Evolutionary conservation across 768 basidiomycete species (phyloP).

Genomic region (Thelephora aurantiotincta): DNA sequence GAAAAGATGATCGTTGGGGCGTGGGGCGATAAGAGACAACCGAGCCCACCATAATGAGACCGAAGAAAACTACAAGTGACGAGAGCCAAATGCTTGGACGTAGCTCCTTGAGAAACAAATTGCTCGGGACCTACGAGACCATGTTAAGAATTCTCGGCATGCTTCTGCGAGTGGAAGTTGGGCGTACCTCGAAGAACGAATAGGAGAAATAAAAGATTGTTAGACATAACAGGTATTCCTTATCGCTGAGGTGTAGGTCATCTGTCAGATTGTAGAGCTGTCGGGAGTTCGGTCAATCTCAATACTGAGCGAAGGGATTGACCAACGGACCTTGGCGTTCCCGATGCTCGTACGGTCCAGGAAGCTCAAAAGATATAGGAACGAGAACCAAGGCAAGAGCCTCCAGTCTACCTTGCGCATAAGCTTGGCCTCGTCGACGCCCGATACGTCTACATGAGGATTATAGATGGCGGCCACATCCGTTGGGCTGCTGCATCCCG

Average conservation of each 20-base stretch:
- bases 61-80: too few species aligned
- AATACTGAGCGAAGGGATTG: not conserved
- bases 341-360: conserved; percentile 43
- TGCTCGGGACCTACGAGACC: conserved; percentile 44
- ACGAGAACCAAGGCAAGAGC: conserved; percentile 58
- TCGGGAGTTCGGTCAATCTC: not conserved
- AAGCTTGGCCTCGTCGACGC: conserved; percentile 53
- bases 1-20: not conserved
- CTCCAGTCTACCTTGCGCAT: conserved; percentile 55
- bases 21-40: too few species aligned
- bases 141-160: not conserved
- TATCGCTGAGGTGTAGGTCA: conserved; percentile 46
- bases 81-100: conserved; percentile 72
- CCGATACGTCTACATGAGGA: conserved; percentile 40
- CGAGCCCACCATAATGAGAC: too few species aligned
- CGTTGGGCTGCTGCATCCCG: too few species aligned
- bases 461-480: conserved; percentile 14
- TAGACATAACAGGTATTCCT: conserved; percentile 54
- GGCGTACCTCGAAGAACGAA: conserved; percentile 47
- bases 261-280: conserved; percentile 51
- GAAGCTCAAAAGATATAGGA: conserved; percentile 68
- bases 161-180: not conserved
- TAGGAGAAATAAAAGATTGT: conserved; percentile 47
- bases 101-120: conserved; percentile 56
- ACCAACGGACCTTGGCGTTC: conserved; percentile 25